Conservation (phyloP, 257 asterid species). For the Apocynum venetum region DNA sequence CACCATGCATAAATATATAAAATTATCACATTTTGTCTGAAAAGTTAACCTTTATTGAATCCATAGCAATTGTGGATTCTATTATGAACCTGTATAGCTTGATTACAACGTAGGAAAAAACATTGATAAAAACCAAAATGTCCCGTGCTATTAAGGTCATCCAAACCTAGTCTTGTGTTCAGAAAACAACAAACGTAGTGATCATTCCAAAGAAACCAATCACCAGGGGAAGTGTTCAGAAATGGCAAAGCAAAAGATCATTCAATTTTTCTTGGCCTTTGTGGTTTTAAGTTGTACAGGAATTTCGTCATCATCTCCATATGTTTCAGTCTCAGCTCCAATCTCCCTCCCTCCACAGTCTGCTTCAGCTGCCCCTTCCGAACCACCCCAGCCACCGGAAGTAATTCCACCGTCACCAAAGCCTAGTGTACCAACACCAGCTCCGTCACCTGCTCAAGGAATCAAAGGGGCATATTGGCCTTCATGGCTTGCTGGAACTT, state of each 20-base stretch:
- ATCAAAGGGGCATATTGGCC: constrained; percentile 50
- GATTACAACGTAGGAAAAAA: not conserved
- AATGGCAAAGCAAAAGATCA: constrained; percentile 24
- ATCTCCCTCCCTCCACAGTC: not conserved
- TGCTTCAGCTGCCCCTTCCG: not conserved
- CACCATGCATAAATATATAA: not conserved
- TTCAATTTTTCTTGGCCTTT: constrained; percentile 20
- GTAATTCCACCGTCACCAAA: constrained; percentile 3
- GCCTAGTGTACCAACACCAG: not conserved
- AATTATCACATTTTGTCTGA: not conserved
- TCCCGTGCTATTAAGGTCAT: not conserved
- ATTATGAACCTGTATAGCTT: not conserved
- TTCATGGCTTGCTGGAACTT: constrained; percentile 29
- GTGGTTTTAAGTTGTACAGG: constrained; percentile 15
- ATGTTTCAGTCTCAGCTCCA: not conserved
- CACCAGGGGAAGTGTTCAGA: not conserved
- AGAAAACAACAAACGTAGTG: too few relatives aligned
- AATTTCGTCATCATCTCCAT: constrained; percentile 6
- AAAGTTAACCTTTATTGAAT: not conserved
- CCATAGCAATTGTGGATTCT: not conserved
- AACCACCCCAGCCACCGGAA: not conserved
- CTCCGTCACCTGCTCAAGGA: constrained; percentile 15
- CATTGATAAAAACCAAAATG: not conserved
- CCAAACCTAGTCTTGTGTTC: not conserved
- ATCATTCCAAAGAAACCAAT: not conserved